phyloP scores from a whole-genome alignment of 495 filamentous ascomycete species.

The Aspergillus sclerotiicarbonarius region DNA sequence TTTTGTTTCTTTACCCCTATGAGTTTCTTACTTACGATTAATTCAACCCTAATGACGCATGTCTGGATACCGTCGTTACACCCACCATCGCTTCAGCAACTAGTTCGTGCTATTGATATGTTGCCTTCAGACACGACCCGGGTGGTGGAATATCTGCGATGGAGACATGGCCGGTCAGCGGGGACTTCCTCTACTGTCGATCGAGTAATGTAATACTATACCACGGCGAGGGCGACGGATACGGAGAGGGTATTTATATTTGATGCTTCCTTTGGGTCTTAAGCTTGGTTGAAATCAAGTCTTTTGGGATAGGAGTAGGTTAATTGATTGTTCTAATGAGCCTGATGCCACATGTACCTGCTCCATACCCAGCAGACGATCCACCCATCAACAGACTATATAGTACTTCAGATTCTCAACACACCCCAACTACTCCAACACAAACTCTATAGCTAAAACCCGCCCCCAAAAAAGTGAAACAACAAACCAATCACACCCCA shows the following conservation, averaged over 20 bases:
- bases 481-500: no score
- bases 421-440: no score
- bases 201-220: slow-evolving; percentile 41
- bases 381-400: no score
- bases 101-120: neutral
- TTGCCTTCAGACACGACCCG: neutral
- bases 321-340: no score
- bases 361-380: no score
- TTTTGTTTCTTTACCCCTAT: slow-evolving; percentile 10
- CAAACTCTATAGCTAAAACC: no score
- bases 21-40: slow-evolving; percentile 10
- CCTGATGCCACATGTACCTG: no score
- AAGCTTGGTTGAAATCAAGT: neutral
- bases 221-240: slow-evolving; percentile 20
- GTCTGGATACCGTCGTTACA: neutral
- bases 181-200: slow-evolving; percentile 7
- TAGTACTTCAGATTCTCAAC: no score
- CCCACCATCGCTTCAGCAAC: neutral
- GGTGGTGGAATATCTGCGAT: slow-evolving; percentile 1
- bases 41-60: slow-evolving; percentile 8
- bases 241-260: slow-evolving; percentile 11
- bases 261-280: slow-evolving; percentile 12
- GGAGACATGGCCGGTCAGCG: neutral
- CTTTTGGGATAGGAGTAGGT: slow-evolving; percentile 5
- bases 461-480: no score